Conservation (phyloP, 257 asterid species). For the Leptodermis oblonga region DNA sequence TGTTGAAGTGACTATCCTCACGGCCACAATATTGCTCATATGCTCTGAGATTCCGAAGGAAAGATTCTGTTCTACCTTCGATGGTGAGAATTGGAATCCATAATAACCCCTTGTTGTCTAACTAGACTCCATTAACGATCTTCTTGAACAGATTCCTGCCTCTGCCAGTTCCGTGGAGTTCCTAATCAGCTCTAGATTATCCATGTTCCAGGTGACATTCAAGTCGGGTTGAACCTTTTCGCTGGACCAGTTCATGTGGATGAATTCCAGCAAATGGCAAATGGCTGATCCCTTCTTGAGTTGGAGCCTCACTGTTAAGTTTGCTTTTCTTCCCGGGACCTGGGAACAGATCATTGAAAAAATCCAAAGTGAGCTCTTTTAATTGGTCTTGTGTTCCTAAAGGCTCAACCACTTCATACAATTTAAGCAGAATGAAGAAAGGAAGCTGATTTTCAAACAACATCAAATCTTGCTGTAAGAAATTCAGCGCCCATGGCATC, state of each 20-base stretch:
- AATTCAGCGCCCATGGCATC: conserved; percentile 22
- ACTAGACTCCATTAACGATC: neutral
- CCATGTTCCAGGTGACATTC: neutral
- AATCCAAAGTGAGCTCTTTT: neutral
- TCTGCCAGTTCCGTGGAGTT: neutral
- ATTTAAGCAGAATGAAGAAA: neutral
- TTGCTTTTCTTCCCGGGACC: neutral
- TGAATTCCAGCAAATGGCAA: conserved; percentile 9
- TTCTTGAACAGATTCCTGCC: neutral
- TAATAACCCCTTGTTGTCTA: conserved; percentile 10
- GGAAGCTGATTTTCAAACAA: conserved; percentile 35
- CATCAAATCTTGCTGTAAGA: conserved; percentile 26
- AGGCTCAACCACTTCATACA: neutral
- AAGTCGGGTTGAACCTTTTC: neutral
- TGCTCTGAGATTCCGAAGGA: conserved; percentile 23
- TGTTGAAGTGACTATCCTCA: neutral
- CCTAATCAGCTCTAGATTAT: neutral
- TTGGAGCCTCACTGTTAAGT: too few relatives aligned
- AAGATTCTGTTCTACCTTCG: conserved; percentile 10
- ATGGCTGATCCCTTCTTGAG: too few relatives aligned
- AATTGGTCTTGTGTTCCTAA: neutral
- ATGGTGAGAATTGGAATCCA: conserved; percentile 8
- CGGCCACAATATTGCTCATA: conserved; percentile 12
- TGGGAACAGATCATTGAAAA: conserved; percentile 14
- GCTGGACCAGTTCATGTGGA: conserved; percentile 8